These are phyloP conservation scores for Spiromastix sp. DNA, from an alignment of 2,329 filamentous ascomycete genomes.

Conservation along the genomic window DNA sequence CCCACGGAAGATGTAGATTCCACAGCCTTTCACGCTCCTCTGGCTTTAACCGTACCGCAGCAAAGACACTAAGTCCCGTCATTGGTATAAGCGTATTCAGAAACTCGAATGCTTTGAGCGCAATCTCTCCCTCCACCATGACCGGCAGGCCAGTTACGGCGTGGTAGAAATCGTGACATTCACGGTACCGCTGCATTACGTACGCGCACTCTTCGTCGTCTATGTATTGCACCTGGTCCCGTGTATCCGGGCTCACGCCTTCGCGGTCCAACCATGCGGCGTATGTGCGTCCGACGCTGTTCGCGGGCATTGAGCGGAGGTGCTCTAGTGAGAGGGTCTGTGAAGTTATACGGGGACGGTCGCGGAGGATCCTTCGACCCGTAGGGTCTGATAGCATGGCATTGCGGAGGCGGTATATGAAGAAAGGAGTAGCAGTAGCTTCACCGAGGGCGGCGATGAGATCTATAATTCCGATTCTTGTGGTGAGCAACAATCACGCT, in stretches of 20 bases:
- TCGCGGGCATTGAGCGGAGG: constrained; percentile 61
- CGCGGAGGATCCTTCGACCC: constrained; percentile 81
- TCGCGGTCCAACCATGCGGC: constrained; percentile 88
- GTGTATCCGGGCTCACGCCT: constrained; percentile 84
- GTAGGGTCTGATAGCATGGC: constrained; percentile 80
- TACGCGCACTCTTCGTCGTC: constrained; percentile 94
- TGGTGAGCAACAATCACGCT: too few species aligned
- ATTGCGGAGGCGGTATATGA: constrained; percentile 81
- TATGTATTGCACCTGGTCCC: constrained; percentile 73
- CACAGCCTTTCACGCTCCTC: constrained; percentile 58
- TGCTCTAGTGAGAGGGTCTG: constrained; percentile 54
- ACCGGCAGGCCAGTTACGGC: constrained; percentile 83
- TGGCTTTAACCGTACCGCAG: constrained; percentile 53
- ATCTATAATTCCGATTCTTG: constrained; percentile 47
- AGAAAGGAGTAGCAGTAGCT: constrained; percentile 87
- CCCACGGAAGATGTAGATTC: constrained; percentile 67
- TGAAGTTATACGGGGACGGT: constrained; percentile 80
- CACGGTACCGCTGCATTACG: constrained; percentile 95
- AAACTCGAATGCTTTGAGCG: constrained; percentile 97
- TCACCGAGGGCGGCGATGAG: constrained; percentile 92
- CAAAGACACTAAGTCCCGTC: constrained; percentile 78
- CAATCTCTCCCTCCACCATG: constrained; percentile 89
- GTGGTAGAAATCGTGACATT: constrained; percentile 97
- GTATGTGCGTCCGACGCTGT: constrained; percentile 73
- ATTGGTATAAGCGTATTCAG: constrained; percentile 89